Evolutionary conservation across 306 rosid species (phyloP), one percentile per base, ranked within the genome.

Genomic region (Argentina anserina): DNA sequence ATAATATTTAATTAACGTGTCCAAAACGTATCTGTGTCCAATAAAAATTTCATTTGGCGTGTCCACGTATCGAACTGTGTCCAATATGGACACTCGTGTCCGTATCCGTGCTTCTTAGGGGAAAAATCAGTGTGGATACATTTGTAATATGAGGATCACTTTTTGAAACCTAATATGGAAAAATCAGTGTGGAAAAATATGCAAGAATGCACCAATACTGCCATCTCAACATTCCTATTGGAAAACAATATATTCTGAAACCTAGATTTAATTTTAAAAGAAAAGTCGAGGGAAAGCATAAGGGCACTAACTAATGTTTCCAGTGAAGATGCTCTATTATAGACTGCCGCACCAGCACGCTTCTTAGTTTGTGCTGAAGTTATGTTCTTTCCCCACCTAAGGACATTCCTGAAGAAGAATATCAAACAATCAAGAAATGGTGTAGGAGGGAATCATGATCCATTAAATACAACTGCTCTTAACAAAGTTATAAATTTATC

Each of bases 311-410:
- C 98, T 73, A 89, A 82, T 81, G 98, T 85, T 84, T 93, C 97
- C 64, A 94, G 81, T 31, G 98, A 89, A 84, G 98, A 91, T 71
- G 98, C 98, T 79, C 98, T 84, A 67, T 79, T 91, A 81, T 91
- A 93, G 70, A 88, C 90, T 43, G 94, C 97, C 41, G 90, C 55
- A 50, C 98, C 97, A 75, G 97, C 97, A 47, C 98, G 96, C 74
- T 70, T 91, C 71, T 82, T 93, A 6, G 98, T 90, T 70, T 93
- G 86, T 18, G 96, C 78, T 69, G 97, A 86, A 79, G 69, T 78
- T 2, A 87, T 83, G 75, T 92, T 92, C 86, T 93, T 89, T 82
- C 98, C 98, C 98, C 98, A 93, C 76, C 94, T 87, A 82, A 93
- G 94, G 75, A 93, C 88, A 40, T 87, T 86, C 85, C 98, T 91